Percentiles rank a stretch among this genome's conserved stretches.
Conservation (phyloP, 306 rosid species). For the Acacia confusa region DNA sequence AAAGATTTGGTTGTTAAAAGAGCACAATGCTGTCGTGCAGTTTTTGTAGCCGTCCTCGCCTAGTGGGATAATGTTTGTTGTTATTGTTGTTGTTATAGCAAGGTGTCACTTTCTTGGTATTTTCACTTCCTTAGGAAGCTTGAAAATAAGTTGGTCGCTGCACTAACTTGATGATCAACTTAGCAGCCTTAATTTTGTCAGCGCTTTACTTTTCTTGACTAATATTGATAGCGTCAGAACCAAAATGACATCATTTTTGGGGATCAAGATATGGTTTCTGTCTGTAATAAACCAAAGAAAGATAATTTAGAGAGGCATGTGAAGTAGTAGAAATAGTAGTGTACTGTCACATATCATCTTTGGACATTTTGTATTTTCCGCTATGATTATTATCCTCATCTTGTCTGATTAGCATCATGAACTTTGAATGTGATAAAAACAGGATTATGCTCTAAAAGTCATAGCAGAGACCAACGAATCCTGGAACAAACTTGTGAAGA, state of each 20-base stretch:
- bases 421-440: conserved; percentile 23
- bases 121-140: not conserved
- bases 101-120: not conserved
- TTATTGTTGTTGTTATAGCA: no score
- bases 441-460: conserved; percentile 64
- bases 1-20: not conserved
- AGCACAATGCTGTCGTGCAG: no score
- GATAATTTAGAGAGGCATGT: not conserved
- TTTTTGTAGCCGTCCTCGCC: no score
- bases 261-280: not conserved
- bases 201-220: not conserved
- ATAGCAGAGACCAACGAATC: conserved; percentile 64
- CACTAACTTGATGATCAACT: not conserved
- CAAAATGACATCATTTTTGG: not conserved
- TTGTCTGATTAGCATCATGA: not conserved
- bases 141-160: not conserved
- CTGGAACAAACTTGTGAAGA: conserved; percentile 67
- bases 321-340: not conserved
- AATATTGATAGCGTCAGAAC: not conserved
- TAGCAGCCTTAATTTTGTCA: not conserved
- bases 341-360: not conserved
- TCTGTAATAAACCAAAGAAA: not conserved
- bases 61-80: no score
- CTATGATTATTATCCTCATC: not conserved
- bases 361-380: not conserved